A percentile compares a stretch with the other conserved stretches of the same genome.
Conservation (phyloP, 202 grass and related monocot species). For the Tripidium arundinaceum region DNA sequence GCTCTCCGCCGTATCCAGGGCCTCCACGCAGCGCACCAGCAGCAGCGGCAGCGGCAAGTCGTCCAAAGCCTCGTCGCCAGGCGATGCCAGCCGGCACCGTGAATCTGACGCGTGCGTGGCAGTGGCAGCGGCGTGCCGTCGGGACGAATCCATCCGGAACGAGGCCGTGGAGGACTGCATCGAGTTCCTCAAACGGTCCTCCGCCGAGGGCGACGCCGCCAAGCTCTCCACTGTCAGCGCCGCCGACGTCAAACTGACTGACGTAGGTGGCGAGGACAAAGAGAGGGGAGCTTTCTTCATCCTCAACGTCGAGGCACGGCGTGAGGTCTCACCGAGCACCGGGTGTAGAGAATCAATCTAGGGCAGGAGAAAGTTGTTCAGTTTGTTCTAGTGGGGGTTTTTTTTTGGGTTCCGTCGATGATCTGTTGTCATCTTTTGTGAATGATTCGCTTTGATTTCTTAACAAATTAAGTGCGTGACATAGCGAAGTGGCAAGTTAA, state of each 20-base stretch:
- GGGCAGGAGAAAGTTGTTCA: background rate
- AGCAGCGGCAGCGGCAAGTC: background rate
- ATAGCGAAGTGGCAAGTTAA: constrained; percentile 16
- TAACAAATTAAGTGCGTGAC: background rate
- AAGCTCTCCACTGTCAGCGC: constrained; percentile 34
- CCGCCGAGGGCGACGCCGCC: constrained; percentile 45
- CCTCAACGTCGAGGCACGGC: background rate
- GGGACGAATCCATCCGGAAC: constrained; percentile 48
- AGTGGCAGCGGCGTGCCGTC: constrained; percentile 14
- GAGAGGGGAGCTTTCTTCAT: background rate
- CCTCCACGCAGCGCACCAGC: constrained; percentile 13
- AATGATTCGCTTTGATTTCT: constrained; percentile 4
- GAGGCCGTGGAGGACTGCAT: constrained; percentile 81
- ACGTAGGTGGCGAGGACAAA: background rate
- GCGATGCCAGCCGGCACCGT: background rate
- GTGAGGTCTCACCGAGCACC: background rate
- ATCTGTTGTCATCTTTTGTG: background rate
- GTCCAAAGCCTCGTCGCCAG: constrained; percentile 4
- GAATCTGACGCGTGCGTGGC: background rate
- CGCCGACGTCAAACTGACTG: background rate
- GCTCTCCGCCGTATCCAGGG: constrained; percentile 54
- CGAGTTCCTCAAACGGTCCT: constrained; percentile 75
- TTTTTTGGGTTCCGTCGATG: constrained; percentile 7
- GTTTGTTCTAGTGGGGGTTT: background rate
- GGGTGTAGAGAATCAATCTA: constrained; percentile 12